A percentile compares a stretch with the other conserved stretches of the same genome.
Evolutionary conservation across 2,329 filamentous ascomycete species (phyloP).

Genomic region (Pezicula rhizophila): DNA sequence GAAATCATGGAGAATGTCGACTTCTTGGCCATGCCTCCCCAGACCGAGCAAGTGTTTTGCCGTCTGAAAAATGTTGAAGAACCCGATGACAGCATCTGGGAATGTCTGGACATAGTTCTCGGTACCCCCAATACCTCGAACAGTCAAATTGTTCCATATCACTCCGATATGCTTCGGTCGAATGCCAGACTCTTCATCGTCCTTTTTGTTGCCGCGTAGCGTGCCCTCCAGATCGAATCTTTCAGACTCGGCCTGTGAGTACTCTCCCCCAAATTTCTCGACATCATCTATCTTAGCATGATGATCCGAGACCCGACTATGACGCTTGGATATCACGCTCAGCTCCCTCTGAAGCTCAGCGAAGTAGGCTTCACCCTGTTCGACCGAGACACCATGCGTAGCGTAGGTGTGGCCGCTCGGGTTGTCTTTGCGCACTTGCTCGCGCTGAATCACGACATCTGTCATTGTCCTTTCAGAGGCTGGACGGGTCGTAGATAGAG

Average conservation of each 20-base stretch:
- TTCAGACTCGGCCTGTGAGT: conserved; percentile 42
- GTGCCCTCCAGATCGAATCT: conserved; percentile 71
- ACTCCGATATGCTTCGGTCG: conserved; percentile 74
- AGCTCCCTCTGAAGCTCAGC: conserved; percentile 58
- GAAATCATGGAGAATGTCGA: conserved; percentile 69
- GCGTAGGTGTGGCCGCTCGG: conserved; percentile 36
- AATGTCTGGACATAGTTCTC: conserved; percentile 69
- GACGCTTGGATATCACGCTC: conserved; percentile 48
- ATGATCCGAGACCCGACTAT: conserved; percentile 36
- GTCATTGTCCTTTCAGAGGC: not conserved
- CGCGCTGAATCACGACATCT: conserved; percentile 38
- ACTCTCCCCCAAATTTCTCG: conserved; percentile 46
- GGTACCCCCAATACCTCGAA: conserved; percentile 67
- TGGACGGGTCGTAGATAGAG: no score
- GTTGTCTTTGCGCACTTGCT: conserved; percentile 30
- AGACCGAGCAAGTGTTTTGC: conserved; percentile 58
- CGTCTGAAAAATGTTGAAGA: conserved; percentile 69
- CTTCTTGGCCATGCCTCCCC: conserved; percentile 62
- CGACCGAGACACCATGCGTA: conserved; percentile 40
- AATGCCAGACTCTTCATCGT: conserved; percentile 73
- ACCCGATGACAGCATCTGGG: conserved; percentile 63
- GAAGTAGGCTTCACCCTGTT: conserved; percentile 65
- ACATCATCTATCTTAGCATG: conserved; percentile 29
- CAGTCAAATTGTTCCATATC: conserved; percentile 71
- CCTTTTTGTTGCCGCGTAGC: conserved; percentile 63